Percentiles rank a stretch among this genome's conserved stretches.
phyloP scores from a whole-genome alignment of 495 filamentous ascomycete species.

The Hypoxylon rickii region DNA sequence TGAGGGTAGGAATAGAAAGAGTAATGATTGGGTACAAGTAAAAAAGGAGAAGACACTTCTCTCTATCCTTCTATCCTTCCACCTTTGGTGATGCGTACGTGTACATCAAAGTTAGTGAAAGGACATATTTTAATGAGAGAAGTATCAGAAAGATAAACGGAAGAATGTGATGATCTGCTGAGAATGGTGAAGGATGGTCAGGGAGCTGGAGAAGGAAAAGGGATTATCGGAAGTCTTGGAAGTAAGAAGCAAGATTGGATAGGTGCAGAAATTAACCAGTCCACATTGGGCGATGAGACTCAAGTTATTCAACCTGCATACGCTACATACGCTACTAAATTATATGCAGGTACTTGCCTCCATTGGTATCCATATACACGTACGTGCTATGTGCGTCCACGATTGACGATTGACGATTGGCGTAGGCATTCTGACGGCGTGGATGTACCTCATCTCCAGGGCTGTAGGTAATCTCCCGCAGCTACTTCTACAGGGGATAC shows the following conservation, averaged over 20 bases:
- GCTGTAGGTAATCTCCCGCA: too few species aligned
- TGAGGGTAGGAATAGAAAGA: background rate
- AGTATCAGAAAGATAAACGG: background rate
- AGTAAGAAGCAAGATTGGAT: background rate
- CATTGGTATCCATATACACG: too few species aligned
- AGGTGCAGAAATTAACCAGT: background rate
- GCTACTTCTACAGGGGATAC: too few species aligned
- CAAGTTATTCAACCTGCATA: too few species aligned
- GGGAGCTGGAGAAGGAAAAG: background rate
- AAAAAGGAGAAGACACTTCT: slow-evolving; percentile 12
- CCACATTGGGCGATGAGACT: too few species aligned
- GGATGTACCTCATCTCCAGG: too few species aligned
- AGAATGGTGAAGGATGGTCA: background rate
- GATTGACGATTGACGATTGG: too few species aligned
- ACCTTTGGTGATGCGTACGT: slow-evolving; percentile 8
- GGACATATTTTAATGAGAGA: too few species aligned
- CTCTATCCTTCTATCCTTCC: slow-evolving; percentile 13
- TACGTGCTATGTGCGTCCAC: too few species aligned
- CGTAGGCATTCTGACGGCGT: too few species aligned
- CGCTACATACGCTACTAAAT: too few species aligned
- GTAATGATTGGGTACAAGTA: slow-evolving; percentile 11
- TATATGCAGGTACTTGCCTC: background rate
- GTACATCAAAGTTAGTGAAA: background rate
- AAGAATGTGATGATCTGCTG: background rate
- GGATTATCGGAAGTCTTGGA: background rate